Conservation (phyloP, 306 rosid species). For the Corylus heterophylla region DNA sequence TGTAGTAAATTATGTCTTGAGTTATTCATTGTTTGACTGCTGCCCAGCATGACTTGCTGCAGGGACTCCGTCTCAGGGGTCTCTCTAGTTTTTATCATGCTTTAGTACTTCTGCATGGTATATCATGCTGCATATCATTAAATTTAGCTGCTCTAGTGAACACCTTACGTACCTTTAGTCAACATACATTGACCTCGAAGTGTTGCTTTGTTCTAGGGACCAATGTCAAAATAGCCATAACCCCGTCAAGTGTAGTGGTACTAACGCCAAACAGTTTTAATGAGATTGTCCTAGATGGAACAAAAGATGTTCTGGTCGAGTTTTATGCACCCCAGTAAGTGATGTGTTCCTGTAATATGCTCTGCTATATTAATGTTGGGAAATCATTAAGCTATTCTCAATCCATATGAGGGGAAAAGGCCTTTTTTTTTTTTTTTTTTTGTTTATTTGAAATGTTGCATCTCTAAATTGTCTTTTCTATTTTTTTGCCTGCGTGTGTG, state of each 20-base stretch:
- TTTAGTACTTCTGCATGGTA: slow-evolving; percentile 12
- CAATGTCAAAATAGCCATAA: slow-evolving; percentile 74
- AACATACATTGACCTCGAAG: slow-evolving; percentile 19
- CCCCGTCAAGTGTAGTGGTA: slow-evolving; percentile 64
- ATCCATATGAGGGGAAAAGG: neutral
- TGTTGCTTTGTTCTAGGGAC: slow-evolving; percentile 54
- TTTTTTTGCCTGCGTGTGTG: slow-evolving; percentile 21
- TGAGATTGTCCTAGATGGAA: slow-evolving; percentile 69
- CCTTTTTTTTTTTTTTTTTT: neutral
- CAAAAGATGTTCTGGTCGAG: slow-evolving; percentile 87
- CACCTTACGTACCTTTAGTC: neutral
- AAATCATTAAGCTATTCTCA: neutral
- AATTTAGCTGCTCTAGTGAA: neutral
- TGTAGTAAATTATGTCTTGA: no score
- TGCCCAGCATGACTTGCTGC: neutral
- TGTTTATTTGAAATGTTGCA: slow-evolving; percentile 2
- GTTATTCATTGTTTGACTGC: neutral
- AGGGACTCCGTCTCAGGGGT: neutral
- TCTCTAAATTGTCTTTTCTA: slow-evolving; percentile 5
- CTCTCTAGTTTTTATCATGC: neutral
- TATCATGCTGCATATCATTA: slow-evolving; percentile 5
- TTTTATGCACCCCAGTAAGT: slow-evolving; percentile 94
- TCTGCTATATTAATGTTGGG: neutral
- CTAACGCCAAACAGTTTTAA: slow-evolving; percentile 64
- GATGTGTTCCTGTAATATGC: slow-evolving; percentile 6